Percentiles rank a stretch among this genome's conserved stretches.
Conservation (phyloP, 2,329 filamentous ascomycete genomes). For the Trichoderma sp. region DNA sequence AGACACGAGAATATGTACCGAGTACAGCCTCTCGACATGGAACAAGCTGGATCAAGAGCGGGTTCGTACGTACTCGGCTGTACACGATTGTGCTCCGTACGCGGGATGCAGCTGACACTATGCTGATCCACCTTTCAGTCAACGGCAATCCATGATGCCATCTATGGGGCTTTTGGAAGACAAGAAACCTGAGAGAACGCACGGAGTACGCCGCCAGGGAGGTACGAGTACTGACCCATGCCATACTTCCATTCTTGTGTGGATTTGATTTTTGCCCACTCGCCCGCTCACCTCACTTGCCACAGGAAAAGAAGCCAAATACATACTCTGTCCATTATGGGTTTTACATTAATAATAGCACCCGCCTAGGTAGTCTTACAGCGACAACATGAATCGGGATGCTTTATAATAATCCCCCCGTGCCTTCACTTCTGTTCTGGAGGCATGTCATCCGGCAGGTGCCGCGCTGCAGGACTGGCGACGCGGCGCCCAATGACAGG, state of each 20-base stretch:
- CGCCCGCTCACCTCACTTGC: not conserved
- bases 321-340: not conserved
- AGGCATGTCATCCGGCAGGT: constrained; percentile 15
- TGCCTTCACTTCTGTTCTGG: not conserved
- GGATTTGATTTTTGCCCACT: not conserved
- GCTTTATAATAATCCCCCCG: not conserved
- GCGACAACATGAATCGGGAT: not conserved
- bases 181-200: not conserved
- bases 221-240: not conserved
- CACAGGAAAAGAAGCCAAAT: not conserved
- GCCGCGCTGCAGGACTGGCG: not conserved
- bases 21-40: not conserved
- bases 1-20: not conserved
- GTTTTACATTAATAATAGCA: not conserved
- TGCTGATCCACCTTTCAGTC: not conserved
- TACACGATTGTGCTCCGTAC: not conserved
- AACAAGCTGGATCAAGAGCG: not conserved
- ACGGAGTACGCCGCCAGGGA: not conserved
- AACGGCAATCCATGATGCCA: not conserved
- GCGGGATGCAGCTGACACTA: not conserved
- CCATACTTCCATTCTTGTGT: not conserved
- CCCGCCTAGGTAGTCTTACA: not conserved
- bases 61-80: not conserved
- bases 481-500: constrained; percentile 2
- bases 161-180: not conserved